Evolutionary conservation across 805 yeast genomes (phyloP).

Genomic region (Sugiyamaella smithiae): DNA sequence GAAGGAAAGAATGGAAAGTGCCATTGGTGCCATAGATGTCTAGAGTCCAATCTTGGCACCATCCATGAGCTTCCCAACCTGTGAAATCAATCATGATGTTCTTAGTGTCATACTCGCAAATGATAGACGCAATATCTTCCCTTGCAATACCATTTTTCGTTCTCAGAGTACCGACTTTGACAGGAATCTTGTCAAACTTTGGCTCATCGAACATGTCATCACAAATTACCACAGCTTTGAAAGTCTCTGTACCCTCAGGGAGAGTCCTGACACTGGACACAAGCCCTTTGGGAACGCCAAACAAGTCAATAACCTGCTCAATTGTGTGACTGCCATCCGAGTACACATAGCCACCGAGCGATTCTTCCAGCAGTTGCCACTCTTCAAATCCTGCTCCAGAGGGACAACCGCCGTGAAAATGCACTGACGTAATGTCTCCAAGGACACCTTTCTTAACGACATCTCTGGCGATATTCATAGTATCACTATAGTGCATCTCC

Average conservation of each 20-base stretch:
- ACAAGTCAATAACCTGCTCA: slow-evolving; percentile 13
- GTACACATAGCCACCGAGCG: slow-evolving; percentile 15
- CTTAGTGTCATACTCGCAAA: slow-evolving; percentile 8
- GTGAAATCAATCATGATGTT: slow-evolving; percentile 13
- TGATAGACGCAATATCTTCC: slow-evolving; percentile 14
- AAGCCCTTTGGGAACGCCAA: slow-evolving; percentile 12
- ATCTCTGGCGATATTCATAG: slow-evolving; percentile 13
- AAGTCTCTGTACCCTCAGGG: slow-evolving; percentile 12
- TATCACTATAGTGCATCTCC: slow-evolving; percentile 17
- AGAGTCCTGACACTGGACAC: slow-evolving; percentile 11
- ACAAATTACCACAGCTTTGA: slow-evolving; percentile 11
- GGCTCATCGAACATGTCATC: slow-evolving; percentile 12
- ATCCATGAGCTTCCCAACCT: slow-evolving; percentile 15
- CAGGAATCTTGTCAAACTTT: slow-evolving; percentile 9
- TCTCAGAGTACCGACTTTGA: slow-evolving; percentile 12
- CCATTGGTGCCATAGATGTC: slow-evolving; percentile 17
- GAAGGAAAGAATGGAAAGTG: slow-evolving; percentile 12
- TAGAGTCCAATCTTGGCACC: slow-evolving; percentile 17
- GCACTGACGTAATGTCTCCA: slow-evolving; percentile 14
- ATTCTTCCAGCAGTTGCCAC: slow-evolving; percentile 14
- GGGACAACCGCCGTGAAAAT: slow-evolving; percentile 16
- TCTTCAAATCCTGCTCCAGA: slow-evolving; percentile 13
- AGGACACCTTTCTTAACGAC: slow-evolving; percentile 2
- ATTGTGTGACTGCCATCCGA: slow-evolving; percentile 15
- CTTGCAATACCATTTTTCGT: slow-evolving; percentile 4